Percentiles rank a stretch among this genome's conserved stretches.
These are phyloP conservation scores for Scheffersomyces quercinus DNA, from an alignment of 1,139 yeast genomes.

Conservation along the genomic window DNA sequence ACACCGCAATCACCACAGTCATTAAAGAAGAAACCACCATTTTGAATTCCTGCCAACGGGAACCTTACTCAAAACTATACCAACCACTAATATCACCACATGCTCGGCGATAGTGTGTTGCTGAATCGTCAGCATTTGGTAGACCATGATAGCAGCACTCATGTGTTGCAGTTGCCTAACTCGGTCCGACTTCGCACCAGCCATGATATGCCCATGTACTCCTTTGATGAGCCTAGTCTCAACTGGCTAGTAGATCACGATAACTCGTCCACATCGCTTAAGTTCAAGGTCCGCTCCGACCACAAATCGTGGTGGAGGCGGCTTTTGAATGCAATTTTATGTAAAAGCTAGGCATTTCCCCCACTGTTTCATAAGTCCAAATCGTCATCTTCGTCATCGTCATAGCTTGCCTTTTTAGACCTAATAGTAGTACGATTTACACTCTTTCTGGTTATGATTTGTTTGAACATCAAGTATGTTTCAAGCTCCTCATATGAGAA, in stretches of 20 bases:
- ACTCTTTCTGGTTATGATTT: constrained; percentile 34
- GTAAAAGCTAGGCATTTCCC: neutral
- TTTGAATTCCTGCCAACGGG: too few relatives aligned
- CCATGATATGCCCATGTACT: neutral
- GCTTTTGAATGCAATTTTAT: constrained; percentile 1
- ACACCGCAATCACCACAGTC: too few relatives aligned
- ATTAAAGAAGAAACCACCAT: too few relatives aligned
- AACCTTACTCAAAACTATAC: too few relatives aligned
- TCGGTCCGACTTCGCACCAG: neutral
- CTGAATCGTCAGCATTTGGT: neutral
- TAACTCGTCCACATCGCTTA: neutral
- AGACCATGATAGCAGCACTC: neutral
- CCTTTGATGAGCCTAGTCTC: neutral
- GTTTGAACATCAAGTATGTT: constrained; percentile 31
- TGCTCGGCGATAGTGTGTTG: constrained; percentile 1
- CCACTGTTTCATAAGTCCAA: constrained; percentile 5
- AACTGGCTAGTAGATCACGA: neutral
- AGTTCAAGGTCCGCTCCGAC: neutral
- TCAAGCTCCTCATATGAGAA: constrained; percentile 48
- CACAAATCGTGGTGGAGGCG: constrained; percentile 2
- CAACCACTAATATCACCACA: neutral
- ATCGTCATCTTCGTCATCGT: constrained; percentile 20
- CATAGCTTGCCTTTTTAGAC: constrained; percentile 12
- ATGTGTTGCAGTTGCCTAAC: neutral
- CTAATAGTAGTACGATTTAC: constrained; percentile 26